A percentile compares a stretch with the other conserved stretches of the same genome.
phyloP scores from a whole-genome alignment of 495 filamentous ascomycete genomes.

The Trypethelium eluteriae region DNA sequence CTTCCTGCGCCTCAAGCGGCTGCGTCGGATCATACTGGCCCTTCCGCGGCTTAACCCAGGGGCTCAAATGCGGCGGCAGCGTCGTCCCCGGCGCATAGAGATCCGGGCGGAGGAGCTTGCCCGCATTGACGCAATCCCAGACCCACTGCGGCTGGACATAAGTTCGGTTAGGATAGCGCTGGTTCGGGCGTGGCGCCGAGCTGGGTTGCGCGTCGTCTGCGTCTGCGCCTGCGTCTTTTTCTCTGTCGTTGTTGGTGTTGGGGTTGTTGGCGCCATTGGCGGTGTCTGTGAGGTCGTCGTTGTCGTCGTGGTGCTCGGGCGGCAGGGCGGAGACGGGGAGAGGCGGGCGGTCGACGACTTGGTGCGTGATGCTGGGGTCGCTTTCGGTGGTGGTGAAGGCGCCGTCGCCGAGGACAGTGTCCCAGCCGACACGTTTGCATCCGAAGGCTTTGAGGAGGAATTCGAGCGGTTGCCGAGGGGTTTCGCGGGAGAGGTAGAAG shows the following conservation, averaged over 20 bases:
- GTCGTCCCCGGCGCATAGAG: slow-evolving; percentile 83
- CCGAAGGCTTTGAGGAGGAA: slow-evolving; percentile 92
- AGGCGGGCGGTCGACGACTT: slow-evolving; percentile 83
- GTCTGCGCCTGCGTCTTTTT: no score
- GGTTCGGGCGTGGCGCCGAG: slow-evolving; percentile 39
- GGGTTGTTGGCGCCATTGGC: slow-evolving; percentile 34
- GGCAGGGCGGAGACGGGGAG: slow-evolving; percentile 56
- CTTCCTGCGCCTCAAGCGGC: slow-evolving; percentile 65
- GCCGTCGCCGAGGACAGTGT: slow-evolving; percentile 77
- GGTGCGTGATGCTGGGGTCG: slow-evolving; percentile 85
- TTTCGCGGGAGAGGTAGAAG: slow-evolving; percentile 89
- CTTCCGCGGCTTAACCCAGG: slow-evolving; percentile 80
- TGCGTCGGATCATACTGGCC: slow-evolving; percentile 84
- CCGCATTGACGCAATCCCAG: slow-evolving; percentile 91
- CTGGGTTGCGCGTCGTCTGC: neutral
- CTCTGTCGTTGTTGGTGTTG: slow-evolving; percentile 19
- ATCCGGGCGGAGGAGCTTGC: slow-evolving; percentile 76
- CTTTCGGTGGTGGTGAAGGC: slow-evolving; percentile 83
- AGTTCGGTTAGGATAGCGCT: slow-evolving; percentile 74
- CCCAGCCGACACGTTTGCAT: slow-evolving; percentile 94
- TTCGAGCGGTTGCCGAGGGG: slow-evolving; percentile 81
- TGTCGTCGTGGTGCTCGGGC: slow-evolving; percentile 27
- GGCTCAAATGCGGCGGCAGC: slow-evolving; percentile 88
- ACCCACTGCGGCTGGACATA: slow-evolving; percentile 98
- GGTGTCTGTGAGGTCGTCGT: slow-evolving; percentile 38